These are phyloP conservation scores for Fusarium secorum DNA, from an alignment of 2,329 filamentous ascomycete genomes.

Conservation along the genomic window DNA sequence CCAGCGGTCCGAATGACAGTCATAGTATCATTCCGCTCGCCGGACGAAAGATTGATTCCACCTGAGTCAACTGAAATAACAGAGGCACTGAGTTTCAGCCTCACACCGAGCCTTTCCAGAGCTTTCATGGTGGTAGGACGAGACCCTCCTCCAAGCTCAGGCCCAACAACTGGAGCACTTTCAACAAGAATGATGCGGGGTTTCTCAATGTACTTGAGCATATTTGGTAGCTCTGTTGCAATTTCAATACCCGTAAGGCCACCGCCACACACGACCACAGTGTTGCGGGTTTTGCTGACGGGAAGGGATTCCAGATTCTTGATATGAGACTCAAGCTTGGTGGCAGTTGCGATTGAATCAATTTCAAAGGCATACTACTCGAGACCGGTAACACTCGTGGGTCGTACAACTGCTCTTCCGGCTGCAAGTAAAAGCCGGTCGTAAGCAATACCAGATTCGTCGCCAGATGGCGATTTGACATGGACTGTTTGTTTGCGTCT, in stretches of 20 bases:
- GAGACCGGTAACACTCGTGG: slow-evolving; percentile 40
- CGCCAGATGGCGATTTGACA: slow-evolving; percentile 4
- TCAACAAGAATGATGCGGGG: slow-evolving; percentile 44
- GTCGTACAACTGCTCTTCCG: slow-evolving; percentile 46
- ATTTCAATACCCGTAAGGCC: slow-evolving; percentile 50
- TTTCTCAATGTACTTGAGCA: slow-evolving; percentile 23
- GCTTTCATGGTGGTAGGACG: slow-evolving; percentile 46
- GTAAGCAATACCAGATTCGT: slow-evolving; percentile 26
- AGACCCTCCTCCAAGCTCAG: slow-evolving; percentile 45
- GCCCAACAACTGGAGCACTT: slow-evolving; percentile 40
- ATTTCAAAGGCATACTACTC: slow-evolving; percentile 47
- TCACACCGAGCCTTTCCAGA: slow-evolving; percentile 41
- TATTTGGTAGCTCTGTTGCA: slow-evolving; percentile 43
- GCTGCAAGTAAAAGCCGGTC: slow-evolving; percentile 49
- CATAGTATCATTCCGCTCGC: slow-evolving; percentile 45
- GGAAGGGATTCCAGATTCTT: slow-evolving; percentile 22
- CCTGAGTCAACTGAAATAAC: slow-evolving; percentile 39
- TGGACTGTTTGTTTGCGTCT: slow-evolving; percentile 34
- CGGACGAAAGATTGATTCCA: slow-evolving; percentile 40
- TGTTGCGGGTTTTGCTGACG: slow-evolving; percentile 41
- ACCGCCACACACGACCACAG: slow-evolving; percentile 47
- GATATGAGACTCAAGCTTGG: slow-evolving; percentile 44
- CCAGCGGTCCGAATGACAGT: slow-evolving; percentile 52
- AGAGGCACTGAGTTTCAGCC: slow-evolving; percentile 42
- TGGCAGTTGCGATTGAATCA: slow-evolving; percentile 42